Percentiles rank a stretch among this genome's conserved stretches.
phyloP scores from a whole-genome alignment of 805 yeast genomes.

The Barnettozyma botsteinii region DNA sequence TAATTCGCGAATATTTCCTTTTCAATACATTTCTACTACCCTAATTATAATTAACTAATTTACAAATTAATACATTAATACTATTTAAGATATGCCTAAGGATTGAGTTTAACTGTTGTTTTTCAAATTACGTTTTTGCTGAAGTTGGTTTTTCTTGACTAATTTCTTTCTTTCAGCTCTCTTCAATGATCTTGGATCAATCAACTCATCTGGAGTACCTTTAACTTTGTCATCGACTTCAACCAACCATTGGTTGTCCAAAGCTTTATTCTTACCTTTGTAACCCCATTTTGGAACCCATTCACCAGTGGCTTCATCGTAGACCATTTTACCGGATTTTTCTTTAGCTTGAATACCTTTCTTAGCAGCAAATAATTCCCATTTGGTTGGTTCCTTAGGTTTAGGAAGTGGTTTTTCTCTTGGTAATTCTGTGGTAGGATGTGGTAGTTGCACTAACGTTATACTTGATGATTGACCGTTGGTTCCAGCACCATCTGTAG shows the following conservation, averaged over 20 bases:
- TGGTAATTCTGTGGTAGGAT: constrained; percentile 74
- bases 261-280: constrained; percentile 82
- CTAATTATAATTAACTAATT: too few species aligned
- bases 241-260: constrained; percentile 92
- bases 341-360: constrained; percentile 92
- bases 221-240: constrained; percentile 78
- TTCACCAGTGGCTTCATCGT: constrained; percentile 82
- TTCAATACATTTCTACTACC: too few species aligned
- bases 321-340: constrained; percentile 83
- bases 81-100: background rate
- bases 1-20: too few species aligned
- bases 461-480: constrained; percentile 63
- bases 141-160: constrained; percentile 77
- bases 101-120: constrained; percentile 21
- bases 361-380: constrained; percentile 95
- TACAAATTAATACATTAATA: background rate
- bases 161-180: constrained; percentile 82
- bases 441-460: constrained; percentile 82
- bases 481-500: constrained; percentile 63
- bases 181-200: constrained; percentile 80
- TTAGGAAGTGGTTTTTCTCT: constrained; percentile 94
- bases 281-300: constrained; percentile 99
- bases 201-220: constrained; percentile 53
- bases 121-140: constrained; percentile 75
- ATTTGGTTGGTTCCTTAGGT: constrained; percentile 85